A percentile compares a stretch with the other conserved stretches of the same genome.
These are phyloP conservation scores for Alternaria ethzedia DNA, from an alignment of 2,329 filamentous ascomycete species.

Conservation along the genomic window DNA sequence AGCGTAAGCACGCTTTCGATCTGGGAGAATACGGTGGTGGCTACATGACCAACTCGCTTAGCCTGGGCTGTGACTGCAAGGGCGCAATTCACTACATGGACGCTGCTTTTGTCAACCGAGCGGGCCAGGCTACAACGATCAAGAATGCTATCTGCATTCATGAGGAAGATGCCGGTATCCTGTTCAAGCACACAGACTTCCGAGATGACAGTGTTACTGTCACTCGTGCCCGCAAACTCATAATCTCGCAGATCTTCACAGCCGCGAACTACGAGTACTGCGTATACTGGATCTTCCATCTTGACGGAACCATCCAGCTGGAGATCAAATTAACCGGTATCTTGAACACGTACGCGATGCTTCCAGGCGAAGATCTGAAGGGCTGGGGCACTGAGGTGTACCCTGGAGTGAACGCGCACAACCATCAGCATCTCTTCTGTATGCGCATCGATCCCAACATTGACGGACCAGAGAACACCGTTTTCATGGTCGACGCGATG, in stretches of 20 bases:
- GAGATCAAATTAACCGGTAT: constrained; percentile 92
- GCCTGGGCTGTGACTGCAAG: constrained; percentile 84
- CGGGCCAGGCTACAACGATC: constrained; percentile 77
- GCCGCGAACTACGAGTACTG: constrained; percentile 96
- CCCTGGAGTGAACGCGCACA: constrained; percentile 89
- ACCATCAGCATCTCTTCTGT: constrained; percentile 95
- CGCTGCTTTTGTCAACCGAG: constrained; percentile 79
- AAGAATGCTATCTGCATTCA: constrained; percentile 97
- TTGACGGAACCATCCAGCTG: constrained; percentile 89
- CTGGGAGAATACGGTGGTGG: constrained; percentile 81
- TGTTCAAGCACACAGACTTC: constrained; percentile 96
- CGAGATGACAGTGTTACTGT: constrained; percentile 86
- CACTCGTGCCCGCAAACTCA: constrained; percentile 82
- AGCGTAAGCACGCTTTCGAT: constrained; percentile 82
- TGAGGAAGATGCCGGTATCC: constrained; percentile 88
- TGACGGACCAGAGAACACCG: constrained; percentile 82
- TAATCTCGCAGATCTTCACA: constrained; percentile 91
- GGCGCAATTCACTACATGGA: constrained; percentile 92
- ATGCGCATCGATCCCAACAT: constrained; percentile 86
- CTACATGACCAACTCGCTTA: constrained; percentile 81
- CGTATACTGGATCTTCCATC: constrained; percentile 87
- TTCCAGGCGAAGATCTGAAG: constrained; percentile 77
- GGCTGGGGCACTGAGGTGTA: constrained; percentile 94
- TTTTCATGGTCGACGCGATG: constrained; percentile 82
- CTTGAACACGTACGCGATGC: constrained; percentile 87